These are phyloP conservation scores for Phytophthora ohioensis DNA, from an alignment of 352 stramenopile genomes.

Conservation along the genomic window DNA sequence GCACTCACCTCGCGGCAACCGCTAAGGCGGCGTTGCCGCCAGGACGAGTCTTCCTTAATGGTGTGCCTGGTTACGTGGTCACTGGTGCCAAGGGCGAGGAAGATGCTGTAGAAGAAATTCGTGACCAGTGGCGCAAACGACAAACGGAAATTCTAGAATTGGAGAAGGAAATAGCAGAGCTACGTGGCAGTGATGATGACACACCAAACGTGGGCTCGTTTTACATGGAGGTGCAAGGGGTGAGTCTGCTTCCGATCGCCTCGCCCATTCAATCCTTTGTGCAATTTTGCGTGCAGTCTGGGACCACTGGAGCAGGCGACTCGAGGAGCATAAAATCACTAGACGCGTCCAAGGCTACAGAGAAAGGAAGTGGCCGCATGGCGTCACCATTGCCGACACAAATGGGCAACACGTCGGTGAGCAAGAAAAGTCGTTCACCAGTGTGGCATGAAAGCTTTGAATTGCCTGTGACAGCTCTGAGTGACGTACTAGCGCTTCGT, in stretches of 20 bases:
- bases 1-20: slow-evolving; percentile 31
- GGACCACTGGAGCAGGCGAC: slow-evolving; percentile 10
- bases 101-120: slow-evolving; percentile 76
- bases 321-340: slow-evolving; percentile 14
- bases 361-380: slow-evolving; percentile 9
- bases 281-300: slow-evolving; percentile 52
- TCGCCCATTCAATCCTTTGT: slow-evolving; percentile 69
- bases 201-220: slow-evolving; percentile 47
- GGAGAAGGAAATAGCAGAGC: slow-evolving; percentile 51
- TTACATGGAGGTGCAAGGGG: slow-evolving; percentile 62
- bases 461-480: slow-evolving; percentile 56
- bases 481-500: slow-evolving; percentile 54
- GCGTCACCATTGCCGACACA: slow-evolving; percentile 6
- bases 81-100: slow-evolving; percentile 75
- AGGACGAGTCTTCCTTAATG: slow-evolving; percentile 79
- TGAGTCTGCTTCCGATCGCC: slow-evolving; percentile 73
- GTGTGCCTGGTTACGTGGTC: slow-evolving; percentile 70
- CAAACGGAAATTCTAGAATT: slow-evolving; percentile 49
- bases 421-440: slow-evolving; percentile 69
- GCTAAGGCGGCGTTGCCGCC: slow-evolving; percentile 41
- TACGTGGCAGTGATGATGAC: slow-evolving; percentile 32
- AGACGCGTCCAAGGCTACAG: slow-evolving; percentile 7
- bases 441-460: slow-evolving; percentile 73
- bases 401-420: slow-evolving; percentile 61
- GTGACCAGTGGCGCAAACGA: slow-evolving; percentile 58